Evolutionary conservation across 441 rosid species (phyloP), one percentile per base, ranked within the genome.

Genomic region (Bruguiera hainesii): DNA sequence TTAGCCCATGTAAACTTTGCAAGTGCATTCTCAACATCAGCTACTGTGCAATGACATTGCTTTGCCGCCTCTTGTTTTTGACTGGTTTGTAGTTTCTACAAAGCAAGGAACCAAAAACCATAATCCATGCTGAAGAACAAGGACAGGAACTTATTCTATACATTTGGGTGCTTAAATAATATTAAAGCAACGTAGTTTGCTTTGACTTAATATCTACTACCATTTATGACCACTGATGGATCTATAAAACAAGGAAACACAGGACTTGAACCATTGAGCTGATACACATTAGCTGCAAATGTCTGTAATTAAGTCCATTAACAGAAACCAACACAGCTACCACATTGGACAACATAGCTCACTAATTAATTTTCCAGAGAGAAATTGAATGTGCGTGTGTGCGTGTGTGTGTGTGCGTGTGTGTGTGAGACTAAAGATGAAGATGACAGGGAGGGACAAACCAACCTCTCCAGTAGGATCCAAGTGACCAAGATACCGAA

Each of bases 1-100:
- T 83, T 94, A 1, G 94, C 98, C 99, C 98, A 91, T 1, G 86
- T 84, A 74, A 88, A 91, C 77, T 88, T 90, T 0, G 98, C 79
- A 70, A 91, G 82, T 0, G 91, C 85, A 60, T 80, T 87, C 81
- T 94, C 98, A 37, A 94, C 93, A 15, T 94, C 99, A n/a, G 84
- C 81, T 56, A 88, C 71, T 0, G 98, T 85, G 73, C 99, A 89
- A 20, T 87, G 83, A 61, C 90, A 94, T 15, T 78, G 84, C 79
- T 85, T 85, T 23, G 97, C 97, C 2, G 94, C 95, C 71, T 83
- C 96, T 83, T 87, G 88, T 78, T 91, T 94, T 30, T 91, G 96
- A 79, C 81, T 81, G 31, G 69, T 68, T 87, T 85, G 83, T 57
- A 94, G 82, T 79, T 88, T 91, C 98, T 91, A 82, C 77, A 86